Conservation (phyloP, 2,329 filamentous ascomycete genomes). For the Penicillium brasilianum region DNA sequence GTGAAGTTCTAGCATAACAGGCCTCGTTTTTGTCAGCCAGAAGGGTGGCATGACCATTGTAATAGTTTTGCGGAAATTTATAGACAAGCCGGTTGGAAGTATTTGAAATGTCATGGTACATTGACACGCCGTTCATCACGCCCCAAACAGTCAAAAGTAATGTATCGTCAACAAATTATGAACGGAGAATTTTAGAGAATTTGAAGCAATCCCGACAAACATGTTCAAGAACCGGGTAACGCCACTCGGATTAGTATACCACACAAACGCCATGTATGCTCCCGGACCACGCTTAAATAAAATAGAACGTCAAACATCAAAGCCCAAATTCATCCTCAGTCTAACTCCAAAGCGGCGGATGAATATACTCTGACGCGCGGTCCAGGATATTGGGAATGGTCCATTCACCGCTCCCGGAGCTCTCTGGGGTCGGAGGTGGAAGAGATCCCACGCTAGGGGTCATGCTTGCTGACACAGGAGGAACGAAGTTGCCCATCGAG, state of each 20-base stretch:
- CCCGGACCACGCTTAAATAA: constrained; percentile 16
- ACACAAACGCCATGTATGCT: constrained; percentile 17
- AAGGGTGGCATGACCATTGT: too few relatives aligned
- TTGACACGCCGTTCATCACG: neutral
- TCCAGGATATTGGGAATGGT: constrained; percentile 52
- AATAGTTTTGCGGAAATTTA: neutral
- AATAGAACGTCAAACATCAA: neutral
- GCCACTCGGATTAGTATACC: neutral
- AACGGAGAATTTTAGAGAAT: neutral
- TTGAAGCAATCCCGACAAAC: neutral
- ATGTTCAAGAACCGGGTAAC: neutral
- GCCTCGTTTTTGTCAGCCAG: neutral
- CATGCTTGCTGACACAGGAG: constrained; percentile 32
- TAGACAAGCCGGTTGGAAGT: neutral
- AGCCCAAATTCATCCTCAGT: neutral
- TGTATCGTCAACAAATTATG: constrained; percentile 10
- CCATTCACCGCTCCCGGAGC: constrained; percentile 54
- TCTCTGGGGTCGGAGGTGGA: constrained; percentile 54
- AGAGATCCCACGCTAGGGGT: constrained; percentile 45
- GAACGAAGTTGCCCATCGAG: constrained; percentile 22
- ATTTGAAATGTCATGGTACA: neutral
- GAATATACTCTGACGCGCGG: constrained; percentile 54
- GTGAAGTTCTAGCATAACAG: neutral
- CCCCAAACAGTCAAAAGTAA: neutral
- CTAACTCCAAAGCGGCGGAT: constrained; percentile 52